A percentile compares a stretch with the other conserved stretches of the same genome.
Conservation (phyloP, 305 asterid species). For the Euphrasia arctica region DNA sequence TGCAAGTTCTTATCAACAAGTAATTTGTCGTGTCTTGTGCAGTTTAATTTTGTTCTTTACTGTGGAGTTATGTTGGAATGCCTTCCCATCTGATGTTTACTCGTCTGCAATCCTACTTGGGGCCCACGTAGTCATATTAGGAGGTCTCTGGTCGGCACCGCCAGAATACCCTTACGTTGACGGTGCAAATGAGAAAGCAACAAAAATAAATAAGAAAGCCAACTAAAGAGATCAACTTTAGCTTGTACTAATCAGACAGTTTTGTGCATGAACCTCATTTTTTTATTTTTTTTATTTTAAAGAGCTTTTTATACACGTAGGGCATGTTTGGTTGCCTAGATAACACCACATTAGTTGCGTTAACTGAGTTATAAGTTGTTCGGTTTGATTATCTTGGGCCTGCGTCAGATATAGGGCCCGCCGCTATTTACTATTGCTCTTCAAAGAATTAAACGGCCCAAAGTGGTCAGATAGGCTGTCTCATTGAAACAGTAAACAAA, state of each 20-base stretch:
- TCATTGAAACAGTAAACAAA: too few relatives aligned
- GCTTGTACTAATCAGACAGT: neutral
- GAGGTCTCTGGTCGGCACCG: slow-evolving; percentile 58
- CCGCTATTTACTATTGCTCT: too few relatives aligned
- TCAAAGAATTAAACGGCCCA: too few relatives aligned
- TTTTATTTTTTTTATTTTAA: too few relatives aligned
- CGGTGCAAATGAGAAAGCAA: slow-evolving; percentile 22
- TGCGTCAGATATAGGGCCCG: too few relatives aligned
- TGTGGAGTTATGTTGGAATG: slow-evolving; percentile 79
- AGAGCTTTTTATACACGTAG: too few relatives aligned
- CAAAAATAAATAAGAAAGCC: slow-evolving; percentile 32
- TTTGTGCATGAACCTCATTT: too few relatives aligned
- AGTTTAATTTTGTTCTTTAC: slow-evolving; percentile 52
- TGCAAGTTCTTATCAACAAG: neutral
- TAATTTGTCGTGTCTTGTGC: slow-evolving; percentile 23
- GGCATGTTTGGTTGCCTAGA: too few relatives aligned
- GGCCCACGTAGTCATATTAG: slow-evolving; percentile 54
- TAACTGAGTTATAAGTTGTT: too few relatives aligned
- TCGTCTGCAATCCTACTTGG: slow-evolving; percentile 58
- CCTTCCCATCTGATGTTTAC: slow-evolving; percentile 64
- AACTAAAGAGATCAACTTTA: slow-evolving; percentile 27
- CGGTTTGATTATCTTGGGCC: too few relatives aligned
- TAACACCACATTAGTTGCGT: too few relatives aligned
- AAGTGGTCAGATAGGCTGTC: too few relatives aligned
- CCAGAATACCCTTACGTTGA: slow-evolving; percentile 54